phyloP scores from a whole-genome alignment of 345 rosid species.

The Physaria fendleri region DNA sequence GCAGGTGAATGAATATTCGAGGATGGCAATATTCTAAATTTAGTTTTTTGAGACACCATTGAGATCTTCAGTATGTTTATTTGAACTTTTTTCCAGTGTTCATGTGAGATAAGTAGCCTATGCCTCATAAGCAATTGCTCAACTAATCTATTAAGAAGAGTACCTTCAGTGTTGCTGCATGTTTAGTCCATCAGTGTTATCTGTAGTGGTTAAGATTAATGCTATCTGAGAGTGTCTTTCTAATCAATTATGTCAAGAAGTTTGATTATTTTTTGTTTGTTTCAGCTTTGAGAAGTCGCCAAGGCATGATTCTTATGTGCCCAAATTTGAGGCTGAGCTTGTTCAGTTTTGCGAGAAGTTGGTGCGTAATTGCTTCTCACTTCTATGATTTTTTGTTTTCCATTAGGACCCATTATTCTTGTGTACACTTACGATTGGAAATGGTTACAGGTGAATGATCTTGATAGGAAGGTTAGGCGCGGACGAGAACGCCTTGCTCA shows the following conservation, averaged over 20 bases:
- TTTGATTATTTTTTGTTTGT: neutral
- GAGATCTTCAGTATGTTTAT: neutral
- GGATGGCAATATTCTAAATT: too few relatives aligned
- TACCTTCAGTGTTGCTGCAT: neutral
- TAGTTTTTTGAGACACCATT: conserved; percentile 33
- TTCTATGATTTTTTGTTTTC: neutral
- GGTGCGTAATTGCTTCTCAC: conserved; percentile 41
- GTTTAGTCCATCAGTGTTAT: neutral
- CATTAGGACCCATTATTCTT: neutral
- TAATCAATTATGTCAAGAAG: neutral
- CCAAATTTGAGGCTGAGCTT: conserved; percentile 92
- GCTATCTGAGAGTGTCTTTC: neutral
- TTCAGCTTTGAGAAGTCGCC: conserved; percentile 87
- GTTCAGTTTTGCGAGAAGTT: conserved; percentile 85
- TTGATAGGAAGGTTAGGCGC: conserved; percentile 94
- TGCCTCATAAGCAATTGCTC: neutral
- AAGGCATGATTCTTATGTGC: conserved; percentile 58
- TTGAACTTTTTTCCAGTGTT: neutral
- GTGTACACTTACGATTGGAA: neutral
- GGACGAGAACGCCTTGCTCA: conserved; percentile 95
- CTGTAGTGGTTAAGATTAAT: neutral
- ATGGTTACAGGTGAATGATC: conserved; percentile 68
- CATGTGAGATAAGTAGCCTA: neutral
- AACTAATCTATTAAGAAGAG: neutral
- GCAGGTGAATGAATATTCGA: too few relatives aligned